Percentiles rank a stretch among this genome's conserved stretches.
Evolutionary conservation across 192 early-diverging fungal genomes (phyloP).

Genomic region (Backusella morwellensis): DNA sequence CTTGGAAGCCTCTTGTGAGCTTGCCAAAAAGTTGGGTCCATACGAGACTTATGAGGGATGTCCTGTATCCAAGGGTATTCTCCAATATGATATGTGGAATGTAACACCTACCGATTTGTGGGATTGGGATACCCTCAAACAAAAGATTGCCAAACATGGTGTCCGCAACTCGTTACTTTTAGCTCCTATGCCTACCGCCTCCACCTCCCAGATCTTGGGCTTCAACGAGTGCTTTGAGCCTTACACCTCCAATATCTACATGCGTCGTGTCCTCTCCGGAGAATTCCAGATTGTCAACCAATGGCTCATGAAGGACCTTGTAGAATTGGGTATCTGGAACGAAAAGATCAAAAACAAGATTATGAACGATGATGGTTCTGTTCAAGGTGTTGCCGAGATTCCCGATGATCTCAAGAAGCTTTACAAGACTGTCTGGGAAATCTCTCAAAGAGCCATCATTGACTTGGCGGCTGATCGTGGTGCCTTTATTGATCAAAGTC

Average conservation of each 20-base stretch:
- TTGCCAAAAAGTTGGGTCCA: constrained; percentile 75
- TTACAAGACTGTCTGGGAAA: constrained; percentile 98
- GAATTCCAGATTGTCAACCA: constrained; percentile 99
- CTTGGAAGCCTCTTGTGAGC: constrained; percentile 88
- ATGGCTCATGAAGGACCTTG: constrained; percentile 93
- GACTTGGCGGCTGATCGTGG: constrained; percentile 98
- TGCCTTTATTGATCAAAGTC: constrained; percentile 96
- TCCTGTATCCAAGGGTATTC: constrained; percentile 83
- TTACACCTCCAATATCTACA: constrained; percentile 91
- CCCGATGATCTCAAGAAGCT: constrained; percentile 85
- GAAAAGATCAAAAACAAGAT: constrained; percentile 93
- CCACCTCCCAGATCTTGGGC: constrained; percentile 96
- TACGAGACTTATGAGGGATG: constrained; percentile 89
- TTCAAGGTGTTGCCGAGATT: constrained; percentile 75
- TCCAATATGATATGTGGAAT: constrained; percentile 96
- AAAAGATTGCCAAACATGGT: constrained; percentile 75
- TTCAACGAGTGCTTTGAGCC: constrained; percentile 98
- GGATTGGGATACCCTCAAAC: constrained; percentile 90
- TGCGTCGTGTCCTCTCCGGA: constrained; percentile 92
- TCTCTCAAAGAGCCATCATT: constrained; percentile 86
- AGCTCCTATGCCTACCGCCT: constrained; percentile 98
- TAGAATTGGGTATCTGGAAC: constrained; percentile 90
- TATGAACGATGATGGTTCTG: constrained; percentile 87
- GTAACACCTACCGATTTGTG: constrained; percentile 76
- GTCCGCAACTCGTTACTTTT: constrained; percentile 95